phyloP scores from a whole-genome alignment of 108 stramenopile species.

The Asterionellopsis glacialis region DNA sequence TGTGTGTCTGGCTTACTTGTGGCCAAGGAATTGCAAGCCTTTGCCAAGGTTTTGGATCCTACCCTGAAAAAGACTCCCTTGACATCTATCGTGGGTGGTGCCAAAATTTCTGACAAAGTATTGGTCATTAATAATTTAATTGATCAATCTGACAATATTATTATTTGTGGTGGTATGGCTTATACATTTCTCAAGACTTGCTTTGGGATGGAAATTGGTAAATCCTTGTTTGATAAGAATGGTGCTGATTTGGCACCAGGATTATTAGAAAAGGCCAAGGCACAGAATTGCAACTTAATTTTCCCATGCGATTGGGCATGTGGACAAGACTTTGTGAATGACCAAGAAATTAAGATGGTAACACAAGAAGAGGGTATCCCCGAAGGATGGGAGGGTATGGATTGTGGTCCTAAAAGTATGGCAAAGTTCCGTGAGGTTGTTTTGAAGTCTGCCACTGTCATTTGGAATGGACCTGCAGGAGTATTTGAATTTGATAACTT shows the following conservation, averaged over 20 bases:
- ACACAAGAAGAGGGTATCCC: constrained; percentile 54
- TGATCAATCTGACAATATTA: constrained; percentile 69
- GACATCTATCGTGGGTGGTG: constrained; percentile 44
- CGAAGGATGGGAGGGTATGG: constrained; percentile 83
- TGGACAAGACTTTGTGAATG: not conserved
- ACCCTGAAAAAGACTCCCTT: constrained; percentile 15
- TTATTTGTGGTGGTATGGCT: constrained; percentile 87
- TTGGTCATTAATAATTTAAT: constrained; percentile 74
- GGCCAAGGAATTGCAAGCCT: constrained; percentile 21
- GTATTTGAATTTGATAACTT: constrained; percentile 65
- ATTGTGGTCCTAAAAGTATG: constrained; percentile 66
- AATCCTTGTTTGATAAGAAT: constrained; percentile 29
- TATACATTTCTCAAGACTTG: constrained; percentile 42
- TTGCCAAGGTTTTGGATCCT: constrained; percentile 22
- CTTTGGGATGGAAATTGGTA: constrained; percentile 38
- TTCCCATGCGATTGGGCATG: constrained; percentile 69
- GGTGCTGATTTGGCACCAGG: constrained; percentile 62
- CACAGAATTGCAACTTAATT: constrained; percentile 36
- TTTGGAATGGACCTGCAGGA: constrained; percentile 88
- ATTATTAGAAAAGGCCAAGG: constrained; percentile 31
- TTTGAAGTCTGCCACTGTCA: constrained; percentile 48
- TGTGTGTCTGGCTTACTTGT: constrained; percentile 20
- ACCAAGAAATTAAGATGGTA: constrained; percentile 17
- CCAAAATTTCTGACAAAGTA: constrained; percentile 87
- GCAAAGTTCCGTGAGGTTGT: constrained; percentile 37